phyloP scores from a whole-genome alignment of 2,329 filamentous ascomycete species.

The Hymenoscyphus repandus region DNA sequence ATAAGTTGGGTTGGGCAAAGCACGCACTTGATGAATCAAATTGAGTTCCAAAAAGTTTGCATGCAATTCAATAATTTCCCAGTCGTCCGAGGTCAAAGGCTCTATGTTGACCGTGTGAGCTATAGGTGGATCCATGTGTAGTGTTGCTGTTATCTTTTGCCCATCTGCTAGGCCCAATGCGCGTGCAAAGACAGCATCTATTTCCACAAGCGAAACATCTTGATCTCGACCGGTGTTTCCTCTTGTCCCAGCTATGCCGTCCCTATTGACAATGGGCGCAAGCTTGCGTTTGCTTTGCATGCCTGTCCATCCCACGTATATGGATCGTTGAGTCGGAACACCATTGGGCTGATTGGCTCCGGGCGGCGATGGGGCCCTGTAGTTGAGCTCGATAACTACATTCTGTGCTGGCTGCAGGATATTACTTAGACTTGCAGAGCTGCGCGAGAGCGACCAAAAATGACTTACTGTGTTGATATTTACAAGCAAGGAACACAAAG shows the following conservation, averaged over 20 bases:
- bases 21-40: conserved; percentile 85
- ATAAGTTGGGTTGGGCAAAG: conserved; percentile 79
- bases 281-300: conserved; percentile 89
- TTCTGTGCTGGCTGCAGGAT: conserved; percentile 74
- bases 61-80: conserved; percentile 98
- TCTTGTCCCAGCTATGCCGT: conserved; percentile 60
- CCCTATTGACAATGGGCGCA: conserved; percentile 66
- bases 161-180: conserved; percentile 74
- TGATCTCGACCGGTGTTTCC: conserved; percentile 61
- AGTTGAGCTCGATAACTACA: conserved; percentile 89
- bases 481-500: conserved; percentile 76
- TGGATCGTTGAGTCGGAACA: conserved; percentile 54
- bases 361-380: conserved; percentile 53
- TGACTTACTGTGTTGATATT: conserved; percentile 80
- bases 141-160: conserved; percentile 63
- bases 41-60: conserved; percentile 94
- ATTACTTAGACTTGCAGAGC: conserved; percentile 8
- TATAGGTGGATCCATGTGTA: conserved; percentile 86
- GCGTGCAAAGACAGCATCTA: conserved; percentile 78
- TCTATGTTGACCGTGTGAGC: conserved; percentile 97
- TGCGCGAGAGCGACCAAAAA: not conserved
- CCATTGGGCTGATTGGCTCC: conserved; percentile 41
- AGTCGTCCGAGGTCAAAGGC: conserved; percentile 88
- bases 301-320: conserved; percentile 94
- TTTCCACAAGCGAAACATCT: conserved; percentile 72